Evolutionary conservation across 345 rosid species (phyloP).

Genomic region (Camelina neglecta): DNA sequence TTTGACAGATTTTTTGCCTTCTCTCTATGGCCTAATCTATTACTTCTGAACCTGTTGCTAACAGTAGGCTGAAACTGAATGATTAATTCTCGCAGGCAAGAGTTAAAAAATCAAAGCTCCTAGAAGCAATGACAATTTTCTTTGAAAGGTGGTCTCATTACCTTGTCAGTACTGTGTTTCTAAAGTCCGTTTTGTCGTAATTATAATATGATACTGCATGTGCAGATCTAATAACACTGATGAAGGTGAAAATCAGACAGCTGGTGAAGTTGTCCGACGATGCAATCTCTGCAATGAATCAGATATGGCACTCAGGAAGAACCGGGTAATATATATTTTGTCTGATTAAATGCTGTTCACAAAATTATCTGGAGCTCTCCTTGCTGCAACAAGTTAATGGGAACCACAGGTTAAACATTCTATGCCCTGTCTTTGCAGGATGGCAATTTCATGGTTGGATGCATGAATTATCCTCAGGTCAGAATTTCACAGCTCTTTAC

Average conservation of each 20-base stretch:
- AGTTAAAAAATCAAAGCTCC: slow-evolving; percentile 70
- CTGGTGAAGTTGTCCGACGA: slow-evolving; percentile 72
- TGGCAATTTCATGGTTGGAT: slow-evolving; percentile 95
- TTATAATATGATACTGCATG: slow-evolving; percentile 31
- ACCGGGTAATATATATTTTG: slow-evolving; percentile 56
- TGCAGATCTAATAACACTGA: slow-evolving; percentile 64
- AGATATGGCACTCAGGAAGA: slow-evolving; percentile 85
- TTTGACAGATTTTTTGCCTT: not conserved
- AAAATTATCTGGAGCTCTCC: no score
- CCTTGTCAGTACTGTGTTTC: slow-evolving; percentile 11
- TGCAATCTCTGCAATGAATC: slow-evolving; percentile 84
- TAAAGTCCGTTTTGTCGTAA: slow-evolving; percentile 24
- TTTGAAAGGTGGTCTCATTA: slow-evolving; percentile 70
- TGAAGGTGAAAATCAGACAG: slow-evolving; percentile 61
- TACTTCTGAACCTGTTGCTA: slow-evolving; percentile 5
- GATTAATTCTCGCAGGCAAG: slow-evolving; percentile 64
- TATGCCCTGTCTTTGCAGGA: slow-evolving; percentile 57
- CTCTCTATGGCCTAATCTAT: slow-evolving; percentile 3
- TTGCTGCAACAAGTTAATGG: not conserved
- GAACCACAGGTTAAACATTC: slow-evolving; percentile 21
- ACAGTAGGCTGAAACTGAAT: slow-evolving; percentile 28
- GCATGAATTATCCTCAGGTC: slow-evolving; percentile 88
- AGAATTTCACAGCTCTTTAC: slow-evolving; percentile 26
- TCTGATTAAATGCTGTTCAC: no score
- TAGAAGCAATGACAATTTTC: slow-evolving; percentile 90